Evolutionary conservation across 352 stramenopile species (phyloP).

Genomic region (Chrysophaeum taylorii): DNA sequence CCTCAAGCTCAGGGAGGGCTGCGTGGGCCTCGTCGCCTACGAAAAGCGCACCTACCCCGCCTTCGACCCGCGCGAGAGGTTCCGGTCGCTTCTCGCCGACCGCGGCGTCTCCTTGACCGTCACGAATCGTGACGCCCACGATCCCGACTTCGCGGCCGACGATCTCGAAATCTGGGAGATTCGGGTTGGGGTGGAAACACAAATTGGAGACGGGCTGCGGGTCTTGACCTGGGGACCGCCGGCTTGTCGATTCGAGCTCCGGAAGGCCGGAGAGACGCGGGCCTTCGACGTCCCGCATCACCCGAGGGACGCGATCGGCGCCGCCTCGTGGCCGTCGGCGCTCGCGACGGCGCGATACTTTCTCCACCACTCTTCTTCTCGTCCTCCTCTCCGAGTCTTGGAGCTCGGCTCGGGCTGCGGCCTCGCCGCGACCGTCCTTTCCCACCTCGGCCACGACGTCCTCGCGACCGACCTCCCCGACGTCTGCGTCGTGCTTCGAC

Average conservation of each 20-base stretch:
- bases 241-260: not conserved
- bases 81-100: slow-evolving; percentile 55
- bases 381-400: not conserved
- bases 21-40: slow-evolving; percentile 62
- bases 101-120: slow-evolving; percentile 21
- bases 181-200: too few species aligned
- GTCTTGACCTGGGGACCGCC: not conserved
- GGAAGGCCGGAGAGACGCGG: not conserved
- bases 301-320: not conserved
- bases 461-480: not conserved
- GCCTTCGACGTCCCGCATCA: not conserved
- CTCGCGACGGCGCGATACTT: not conserved
- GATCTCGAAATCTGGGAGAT: slow-evolving; percentile 72
- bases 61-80: slow-evolving; percentile 62
- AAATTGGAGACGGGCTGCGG: not conserved
- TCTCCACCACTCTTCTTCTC: not conserved
- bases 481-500: too few species aligned
- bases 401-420: not conserved
- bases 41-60: slow-evolving; percentile 62
- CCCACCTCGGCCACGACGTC: not conserved
- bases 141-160: slow-evolving; percentile 51
- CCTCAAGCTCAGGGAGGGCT: too few species aligned
- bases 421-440: not conserved
- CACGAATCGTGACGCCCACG: too few species aligned
- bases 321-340: not conserved